Base-by-base conservation (phyloP, 352 stramenopile species). In the Aphanomyces astaci region DNA sequence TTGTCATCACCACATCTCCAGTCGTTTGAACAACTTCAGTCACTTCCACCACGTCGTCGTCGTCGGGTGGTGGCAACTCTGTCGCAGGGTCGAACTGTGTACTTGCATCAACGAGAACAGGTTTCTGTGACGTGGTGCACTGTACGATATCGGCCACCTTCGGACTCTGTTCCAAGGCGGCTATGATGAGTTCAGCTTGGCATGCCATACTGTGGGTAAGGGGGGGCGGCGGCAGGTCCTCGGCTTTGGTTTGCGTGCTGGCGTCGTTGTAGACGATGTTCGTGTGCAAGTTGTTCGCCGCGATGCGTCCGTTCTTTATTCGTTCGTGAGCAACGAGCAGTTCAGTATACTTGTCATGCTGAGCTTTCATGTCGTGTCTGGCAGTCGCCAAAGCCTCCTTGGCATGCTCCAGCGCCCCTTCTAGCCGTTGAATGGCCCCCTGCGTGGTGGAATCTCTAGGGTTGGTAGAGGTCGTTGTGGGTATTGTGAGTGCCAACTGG, bases 321-420 rank as follows among this genome's bases (percentile, higher is more conserved):
- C 32, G 32, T 33, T 65, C 57, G 33, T 65, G 33, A 9, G 31
- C 27, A 5, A 53, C 57, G 28, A 68, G 25, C 17, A 68, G 31
- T 19, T 9, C 51, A 13, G 10, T 51, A 43, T 68, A 68, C 31
- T 68, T 57, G 43, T 66, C 60, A 28, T 66, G 60, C 15, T 27
- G 9, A 19, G 15, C 43, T 43, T 68, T 39, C 45, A 68, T 51
- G 11, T 68, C 62, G 0, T 27, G 7, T 32, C 62, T 19, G 17
- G 62, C 62, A n/a, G 28, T 1, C 7, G 62, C 39, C 4, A 68
- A 22, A 3, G 62, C 62, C 4, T 36, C 62, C 40, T 68, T 59
- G 10, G 62, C n/a, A 1, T 68, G 62, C 32, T 49, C 62, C 3
- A 68, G 33, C 17, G 48, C 48, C 19, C 11, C 62, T 30, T 68